Conservation (phyloP, 2,329 filamentous ascomycete genomes). For the Diaporthe sp. region DNA sequence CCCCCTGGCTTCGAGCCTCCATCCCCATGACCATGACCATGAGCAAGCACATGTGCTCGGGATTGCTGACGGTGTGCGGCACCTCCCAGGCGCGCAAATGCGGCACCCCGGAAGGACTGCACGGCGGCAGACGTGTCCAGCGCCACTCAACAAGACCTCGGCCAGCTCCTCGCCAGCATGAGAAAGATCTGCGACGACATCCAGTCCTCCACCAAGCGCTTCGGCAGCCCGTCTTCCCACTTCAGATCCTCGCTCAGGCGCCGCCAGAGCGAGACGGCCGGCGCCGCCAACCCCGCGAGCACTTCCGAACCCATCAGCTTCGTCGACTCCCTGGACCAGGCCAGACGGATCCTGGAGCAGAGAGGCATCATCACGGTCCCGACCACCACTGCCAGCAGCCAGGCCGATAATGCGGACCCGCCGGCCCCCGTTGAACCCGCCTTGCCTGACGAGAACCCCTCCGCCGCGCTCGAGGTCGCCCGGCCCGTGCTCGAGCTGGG, state of each 20-base stretch:
- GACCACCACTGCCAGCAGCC: background rate
- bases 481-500: constrained; percentile 15
- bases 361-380: background rate
- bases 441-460: background rate
- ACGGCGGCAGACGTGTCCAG: background rate
- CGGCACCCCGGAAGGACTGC: constrained; percentile 17
- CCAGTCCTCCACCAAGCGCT: constrained; percentile 13
- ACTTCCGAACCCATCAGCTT: background rate
- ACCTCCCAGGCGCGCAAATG: constrained; percentile 8
- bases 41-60: background rate
- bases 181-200: constrained; percentile 26
- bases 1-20: background rate
- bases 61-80: constrained; percentile 2
- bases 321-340: constrained; percentile 21
- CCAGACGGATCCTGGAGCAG: constrained; percentile 21
- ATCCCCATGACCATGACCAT: background rate
- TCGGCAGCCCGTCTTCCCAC: constrained; percentile 4
- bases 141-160: constrained; percentile 22
- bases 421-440: background rate
- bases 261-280: background rate
- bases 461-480: constrained; percentile 11
- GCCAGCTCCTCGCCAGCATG: constrained; percentile 20
- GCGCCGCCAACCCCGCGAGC: background rate
- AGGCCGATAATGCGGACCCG: background rate
- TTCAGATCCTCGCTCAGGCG: constrained; percentile 1